Percentiles rank a stretch among this genome's conserved stretches.
Evolutionary conservation across 805 yeast genomes (phyloP).

Genomic region (Wickerhamiella bombiphila): DNA sequence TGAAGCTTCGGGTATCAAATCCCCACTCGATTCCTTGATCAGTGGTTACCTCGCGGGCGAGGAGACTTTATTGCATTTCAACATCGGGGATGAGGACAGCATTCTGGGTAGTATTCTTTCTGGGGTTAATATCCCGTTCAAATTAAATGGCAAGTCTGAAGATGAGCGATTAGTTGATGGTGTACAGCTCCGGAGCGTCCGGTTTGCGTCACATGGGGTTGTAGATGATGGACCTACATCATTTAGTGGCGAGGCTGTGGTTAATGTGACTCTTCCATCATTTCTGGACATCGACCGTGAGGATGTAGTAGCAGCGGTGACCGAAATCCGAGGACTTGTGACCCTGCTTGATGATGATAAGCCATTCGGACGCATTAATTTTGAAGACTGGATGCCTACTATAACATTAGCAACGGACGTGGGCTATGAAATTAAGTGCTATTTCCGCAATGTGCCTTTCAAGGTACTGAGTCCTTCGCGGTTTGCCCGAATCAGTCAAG

Average conservation of each 20-base stretch:
- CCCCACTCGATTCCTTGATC: constrained; percentile 20
- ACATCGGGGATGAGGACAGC: neutral
- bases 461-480: constrained; percentile 29
- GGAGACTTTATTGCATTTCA: neutral
- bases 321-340: constrained; percentile 30
- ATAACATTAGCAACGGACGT: constrained; percentile 17
- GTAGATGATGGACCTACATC: neutral
- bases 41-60: constrained; percentile 18
- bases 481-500: constrained; percentile 31
- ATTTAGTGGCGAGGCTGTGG: constrained; percentile 19
- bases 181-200: constrained; percentile 17
- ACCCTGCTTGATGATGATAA: constrained; percentile 27
- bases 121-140: constrained; percentile 12
- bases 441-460: constrained; percentile 30
- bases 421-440: constrained; percentile 27
- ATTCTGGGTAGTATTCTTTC: constrained; percentile 7
- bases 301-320: constrained; percentile 21
- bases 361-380: constrained; percentile 32
- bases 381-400: constrained; percentile 34
- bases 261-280: constrained; percentile 18
- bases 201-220: constrained; percentile 10
- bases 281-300: constrained; percentile 14
- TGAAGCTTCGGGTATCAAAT: constrained; percentile 5
- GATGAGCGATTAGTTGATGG: constrained; percentile 20
- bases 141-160: constrained; percentile 16